Evolutionary conservation across 2,329 filamentous ascomycete genomes (phyloP).

Genomic region (Fusarium nisikadoi): DNA sequence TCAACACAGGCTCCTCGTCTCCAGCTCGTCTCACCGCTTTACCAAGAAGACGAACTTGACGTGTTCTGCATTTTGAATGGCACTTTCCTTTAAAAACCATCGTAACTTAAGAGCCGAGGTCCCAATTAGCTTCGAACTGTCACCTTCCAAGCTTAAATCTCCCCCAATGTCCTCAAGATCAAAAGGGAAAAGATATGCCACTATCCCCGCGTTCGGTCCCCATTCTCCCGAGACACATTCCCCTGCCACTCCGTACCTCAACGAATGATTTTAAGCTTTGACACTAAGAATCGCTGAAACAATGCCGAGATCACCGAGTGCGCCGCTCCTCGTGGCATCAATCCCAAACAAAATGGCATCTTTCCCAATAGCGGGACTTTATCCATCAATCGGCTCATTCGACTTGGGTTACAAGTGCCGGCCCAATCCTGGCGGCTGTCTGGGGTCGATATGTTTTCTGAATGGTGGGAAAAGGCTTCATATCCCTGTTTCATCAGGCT

Average conservation of each 20-base stretch:
- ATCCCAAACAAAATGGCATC: background rate
- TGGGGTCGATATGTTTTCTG: background rate
- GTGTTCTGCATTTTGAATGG: background rate
- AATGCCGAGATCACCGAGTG: background rate
- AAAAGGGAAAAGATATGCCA: slow-evolving; percentile 6
- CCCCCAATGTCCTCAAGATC: background rate
- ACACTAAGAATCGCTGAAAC: background rate
- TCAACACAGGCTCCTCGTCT: rapidly evolving
- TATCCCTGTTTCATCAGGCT: slow-evolving; percentile 7
- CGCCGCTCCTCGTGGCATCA: background rate
- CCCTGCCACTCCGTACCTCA: background rate
- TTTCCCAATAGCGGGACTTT: background rate
- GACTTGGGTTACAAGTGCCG: background rate
- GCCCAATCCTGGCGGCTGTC: background rate
- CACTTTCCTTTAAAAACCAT: background rate
- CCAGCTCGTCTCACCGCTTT: background rate
- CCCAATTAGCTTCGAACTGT: rapidly evolving
- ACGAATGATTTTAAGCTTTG: background rate
- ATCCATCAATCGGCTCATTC: slow-evolving; percentile 30
- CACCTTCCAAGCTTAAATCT: background rate
- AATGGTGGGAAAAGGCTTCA: slow-evolving; percentile 31
- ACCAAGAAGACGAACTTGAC: rapidly evolving
- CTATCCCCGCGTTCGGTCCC: slow-evolving; percentile 11
- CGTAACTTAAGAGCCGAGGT: background rate
- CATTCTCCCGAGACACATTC: background rate